phyloP scores from a whole-genome alignment of 179 eudicot species.

The Camellia oleifera region DNA sequence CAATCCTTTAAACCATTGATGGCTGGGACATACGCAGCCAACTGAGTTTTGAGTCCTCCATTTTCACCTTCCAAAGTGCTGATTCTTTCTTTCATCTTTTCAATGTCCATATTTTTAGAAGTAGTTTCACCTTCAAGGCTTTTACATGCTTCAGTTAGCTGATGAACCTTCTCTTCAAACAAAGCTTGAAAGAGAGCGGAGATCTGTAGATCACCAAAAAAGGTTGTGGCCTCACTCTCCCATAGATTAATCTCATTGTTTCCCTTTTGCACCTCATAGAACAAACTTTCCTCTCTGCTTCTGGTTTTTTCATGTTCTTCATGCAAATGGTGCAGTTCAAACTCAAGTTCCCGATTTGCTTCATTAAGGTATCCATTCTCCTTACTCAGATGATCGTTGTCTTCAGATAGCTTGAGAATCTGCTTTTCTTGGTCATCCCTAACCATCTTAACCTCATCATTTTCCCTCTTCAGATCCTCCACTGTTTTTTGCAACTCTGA shows the following conservation, averaged over 20 bases:
- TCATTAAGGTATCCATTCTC: conserved; percentile 44
- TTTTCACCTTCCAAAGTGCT: conserved; percentile 67
- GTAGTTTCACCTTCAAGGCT: conserved; percentile 43
- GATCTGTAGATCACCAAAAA: conserved; percentile 64
- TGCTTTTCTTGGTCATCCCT: conserved; percentile 25
- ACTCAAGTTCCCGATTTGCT: conserved; percentile 32
- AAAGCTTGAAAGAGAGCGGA: conserved; percentile 54
- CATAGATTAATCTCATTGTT: conserved; percentile 55
- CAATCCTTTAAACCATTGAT: conserved; percentile 56
- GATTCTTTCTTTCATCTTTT: conserved; percentile 48
- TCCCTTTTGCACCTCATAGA: conserved; percentile 48
- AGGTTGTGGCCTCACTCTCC: conserved; percentile 56
- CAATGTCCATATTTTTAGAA: conserved; percentile 42
- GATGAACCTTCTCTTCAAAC: conserved; percentile 64
- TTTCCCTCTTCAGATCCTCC: conserved; percentile 26
- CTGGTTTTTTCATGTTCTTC: conserved; percentile 45
- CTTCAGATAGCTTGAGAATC: conserved; percentile 45
- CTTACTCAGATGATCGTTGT: conserved; percentile 37
- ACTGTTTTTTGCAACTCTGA: conserved; percentile 24
- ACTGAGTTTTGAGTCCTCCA: conserved; percentile 58
- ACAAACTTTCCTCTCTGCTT: conserved; percentile 32
- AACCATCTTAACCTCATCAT: conserved; percentile 21
- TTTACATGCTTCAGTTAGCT: conserved; percentile 54
- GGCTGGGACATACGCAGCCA: conserved; percentile 62
- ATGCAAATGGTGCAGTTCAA: conserved; percentile 35